Evolutionary conservation across 177 flowering plant species (phyloP), one percentile per base, ranked within the genome.

Genomic region (Vitis hybrid): DNA sequence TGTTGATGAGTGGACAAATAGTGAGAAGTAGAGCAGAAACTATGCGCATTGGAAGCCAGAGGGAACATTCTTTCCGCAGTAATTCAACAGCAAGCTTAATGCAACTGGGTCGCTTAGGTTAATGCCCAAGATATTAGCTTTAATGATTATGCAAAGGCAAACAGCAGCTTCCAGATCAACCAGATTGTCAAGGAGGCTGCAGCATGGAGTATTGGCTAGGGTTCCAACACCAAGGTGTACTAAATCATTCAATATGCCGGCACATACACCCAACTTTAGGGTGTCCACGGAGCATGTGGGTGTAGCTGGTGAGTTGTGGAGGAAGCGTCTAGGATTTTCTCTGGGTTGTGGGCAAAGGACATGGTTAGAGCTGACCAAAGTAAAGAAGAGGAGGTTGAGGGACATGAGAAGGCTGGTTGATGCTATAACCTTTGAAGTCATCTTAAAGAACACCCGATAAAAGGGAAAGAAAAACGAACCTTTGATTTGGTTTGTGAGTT

Each of bases 141-240:
- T 81, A 48, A 85, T 82, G 60, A 81, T 84, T 14, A 79, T 83
- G 79, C 91, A 87, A 51, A 87, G 86, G 79, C 88, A 87, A 13
- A 80, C 66, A 1, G 91, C 88, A 4, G 81, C 90, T 63, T 86
- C 90, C 11, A 80, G 75, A 67, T 87, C 85, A 18, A 26, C 75
- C 7, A 82, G 78, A 10, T 82, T 84, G 9, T 72, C 88, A 82
- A 19, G 78, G 79, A 18, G 50, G 45, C 45, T 39, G 45, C 45
- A 39, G 45, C 45, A 39, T 39, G 6, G 45, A 39, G 45, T 58
- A 6, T 65, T 71, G 0, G 85, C 74, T 6, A 84, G 87, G 14
- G 70, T 73, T 5, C 88, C 91, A 15, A 85, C 58, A 0, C 60
- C 62, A 50, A 78, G 55, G 13, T 63, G 51, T 6, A 80, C 58